Percentiles rank a stretch among this genome's conserved stretches.
phyloP scores from a whole-genome alignment of 176 grass and related monocot species.

The Carex littledalei region DNA sequence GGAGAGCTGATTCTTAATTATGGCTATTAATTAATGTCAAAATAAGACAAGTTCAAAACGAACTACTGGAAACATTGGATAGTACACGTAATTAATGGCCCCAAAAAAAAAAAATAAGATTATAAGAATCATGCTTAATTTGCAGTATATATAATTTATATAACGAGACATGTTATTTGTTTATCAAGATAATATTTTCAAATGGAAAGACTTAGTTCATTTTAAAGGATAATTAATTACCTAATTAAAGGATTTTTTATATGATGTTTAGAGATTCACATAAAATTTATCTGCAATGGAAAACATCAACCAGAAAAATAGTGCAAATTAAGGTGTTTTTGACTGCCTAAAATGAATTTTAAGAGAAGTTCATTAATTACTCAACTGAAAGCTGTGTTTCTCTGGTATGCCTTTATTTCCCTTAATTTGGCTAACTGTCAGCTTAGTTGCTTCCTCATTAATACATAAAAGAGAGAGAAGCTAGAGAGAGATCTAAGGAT shows the following conservation, averaged over 20 bases:
- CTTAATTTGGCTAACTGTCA: background rate
- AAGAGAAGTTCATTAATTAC: conserved; percentile 3
- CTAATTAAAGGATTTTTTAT: background rate
- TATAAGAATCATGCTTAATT: background rate
- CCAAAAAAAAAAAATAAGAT: background rate
- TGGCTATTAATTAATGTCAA: background rate
- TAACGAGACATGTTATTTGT: background rate
- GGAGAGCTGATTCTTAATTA: background rate
- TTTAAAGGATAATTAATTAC: background rate
- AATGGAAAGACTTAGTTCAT: background rate
- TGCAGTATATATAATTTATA: background rate
- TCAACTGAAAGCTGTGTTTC: conserved; percentile 2
- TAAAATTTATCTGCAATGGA: background rate
- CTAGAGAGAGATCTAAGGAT: background rate
- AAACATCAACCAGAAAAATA: background rate
- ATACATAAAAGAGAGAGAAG: background rate
- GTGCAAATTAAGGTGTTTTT: background rate
- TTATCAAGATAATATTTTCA: background rate
- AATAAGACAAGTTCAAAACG: background rate
- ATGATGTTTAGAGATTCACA: background rate
- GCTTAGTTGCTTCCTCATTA: background rate
- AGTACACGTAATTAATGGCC: background rate
- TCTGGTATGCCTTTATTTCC: background rate
- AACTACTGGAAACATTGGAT: background rate
- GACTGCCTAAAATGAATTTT: background rate